These are phyloP conservation scores for Coriolopsis trogii DNA, from an alignment of 1,284 basidiomycete genomes.

Conservation along the genomic window DNA sequence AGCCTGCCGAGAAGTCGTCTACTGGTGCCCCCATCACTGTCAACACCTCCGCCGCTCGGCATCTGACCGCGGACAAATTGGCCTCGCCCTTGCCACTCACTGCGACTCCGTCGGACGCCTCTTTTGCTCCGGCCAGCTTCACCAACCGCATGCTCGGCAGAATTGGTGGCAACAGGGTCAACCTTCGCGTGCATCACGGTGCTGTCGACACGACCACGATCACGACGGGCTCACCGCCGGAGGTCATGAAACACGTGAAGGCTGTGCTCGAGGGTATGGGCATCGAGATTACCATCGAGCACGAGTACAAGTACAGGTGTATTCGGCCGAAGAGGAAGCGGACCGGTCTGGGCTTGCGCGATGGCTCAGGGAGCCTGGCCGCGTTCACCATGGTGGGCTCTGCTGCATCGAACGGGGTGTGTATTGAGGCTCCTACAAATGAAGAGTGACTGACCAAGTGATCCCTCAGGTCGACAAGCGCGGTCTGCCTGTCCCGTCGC, in stretches of 20 bases:
- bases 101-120: conserved; percentile 47
- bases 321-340: conserved; percentile 74
- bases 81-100: conserved; percentile 28
- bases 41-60: conserved; percentile 28
- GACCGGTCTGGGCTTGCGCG: conserved; percentile 46
- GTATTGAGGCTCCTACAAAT: conserved; percentile 34
- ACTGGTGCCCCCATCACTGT: conserved; percentile 31
- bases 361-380: conserved; percentile 50
- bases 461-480: conserved; percentile 73
- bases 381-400: conserved; percentile 80
- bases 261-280: conserved; percentile 88
- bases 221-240: conserved; percentile 81
- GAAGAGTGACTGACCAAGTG: neutral
- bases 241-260: conserved; percentile 87
- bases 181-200: conserved; percentile 87
- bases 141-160: conserved; percentile 42
- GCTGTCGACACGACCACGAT: conserved; percentile 93
- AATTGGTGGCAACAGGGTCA: conserved; percentile 46
- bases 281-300: conserved; percentile 85
- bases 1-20: conserved; percentile 34
- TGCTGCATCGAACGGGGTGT: conserved; percentile 79
- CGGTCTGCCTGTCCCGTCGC: conserved; percentile 78
- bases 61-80: conserved; percentile 32
- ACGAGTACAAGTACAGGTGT: conserved; percentile 87
- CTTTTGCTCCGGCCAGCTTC: conserved; percentile 48